Evolutionary conservation across 257 asterid species (phyloP).

Genomic region (Lithospermum erythrorhizon): DNA sequence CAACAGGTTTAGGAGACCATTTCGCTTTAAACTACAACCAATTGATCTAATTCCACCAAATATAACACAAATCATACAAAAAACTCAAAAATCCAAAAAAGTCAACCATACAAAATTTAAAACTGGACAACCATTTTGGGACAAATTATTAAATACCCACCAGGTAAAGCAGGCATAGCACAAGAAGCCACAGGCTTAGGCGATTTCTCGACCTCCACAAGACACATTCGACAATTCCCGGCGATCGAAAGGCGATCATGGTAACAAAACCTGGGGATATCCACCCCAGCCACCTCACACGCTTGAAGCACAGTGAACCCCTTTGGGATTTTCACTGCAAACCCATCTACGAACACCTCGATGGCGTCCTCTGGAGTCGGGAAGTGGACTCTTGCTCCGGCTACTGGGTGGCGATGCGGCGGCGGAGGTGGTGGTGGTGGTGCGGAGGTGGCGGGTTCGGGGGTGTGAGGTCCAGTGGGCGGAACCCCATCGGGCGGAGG

Average conservation of each 20-base stretch:
- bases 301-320: conserved; percentile 97
- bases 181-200: conserved; percentile 98
- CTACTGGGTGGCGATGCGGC: conserved; percentile 41
- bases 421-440: conserved; percentile 35
- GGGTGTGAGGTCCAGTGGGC: too few relatives aligned
- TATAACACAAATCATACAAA: too few relatives aligned
- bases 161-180: conserved; percentile 98
- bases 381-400: conserved; percentile 67
- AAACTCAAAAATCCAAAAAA: too few relatives aligned
- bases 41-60: too few relatives aligned
- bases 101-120: too few relatives aligned
- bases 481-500: conserved; percentile 71
- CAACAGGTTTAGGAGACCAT: too few relatives aligned
- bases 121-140: too few relatives aligned
- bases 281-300: conserved; percentile 84
- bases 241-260: conserved; percentile 84
- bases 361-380: conserved; percentile 84
- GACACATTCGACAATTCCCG: conserved; percentile 96
- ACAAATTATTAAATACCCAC: conserved; percentile 16
- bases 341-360: conserved; percentile 89
- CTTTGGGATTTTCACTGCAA: conserved; percentile 79
- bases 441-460: conserved; percentile 48
- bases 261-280: conserved; percentile 80
- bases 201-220: conserved; percentile 91
- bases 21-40: too few relatives aligned